Evolutionary conservation across 1,284 basidiomycete species (phyloP), one percentile per base, ranked within the genome.

Genomic region (Takashimella tepidaria): DNA sequence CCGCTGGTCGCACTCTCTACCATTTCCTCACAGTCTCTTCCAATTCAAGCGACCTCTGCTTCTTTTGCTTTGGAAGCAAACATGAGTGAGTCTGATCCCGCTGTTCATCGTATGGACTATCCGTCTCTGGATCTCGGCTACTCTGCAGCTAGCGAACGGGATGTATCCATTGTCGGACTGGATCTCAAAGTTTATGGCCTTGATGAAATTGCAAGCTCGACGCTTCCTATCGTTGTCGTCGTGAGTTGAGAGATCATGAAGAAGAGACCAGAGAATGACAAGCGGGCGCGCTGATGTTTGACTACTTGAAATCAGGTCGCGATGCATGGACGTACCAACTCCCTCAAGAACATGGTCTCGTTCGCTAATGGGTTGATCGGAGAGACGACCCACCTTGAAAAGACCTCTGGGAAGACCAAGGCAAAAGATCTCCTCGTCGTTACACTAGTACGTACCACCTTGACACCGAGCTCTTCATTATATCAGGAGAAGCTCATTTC

Each of bases 341-440:
- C 59, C 21, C 60, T 64, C 25, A 62, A 69, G 45, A 60, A 67
- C 49, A 68, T 72, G 71, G 57, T 55, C 16, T 56, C 59, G 27
- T 68, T 73, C 42, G 69, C 70, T 13, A 52, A 63, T 25, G 72
- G 70, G 5, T 45, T 74, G 10, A 22, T 72, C 3, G 72, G 66
- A 6, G 59, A 68, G 40, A 51, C 62, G 2, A 19, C 24, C 11
- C 26, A 44, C 13, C 50, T 56, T 5, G 54, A 52, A 1, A 26
- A 55, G 20, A 31, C 31, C 16, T 45, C 55, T 5, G 56, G 50
- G 10, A 53, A 62, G 23, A 40, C 54, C 20, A 57, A 55, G 27
- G 64, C 57, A 43, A 60, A 67, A 47, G 71, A 73, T 51, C 45
- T 73, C 41, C 55, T 77, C 1, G 64, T 76, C 1, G 67, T 76